Evolutionary conservation across 1,284 basidiomycete genomes (phyloP).

Genomic region (Papiliotrema terrestris): DNA sequence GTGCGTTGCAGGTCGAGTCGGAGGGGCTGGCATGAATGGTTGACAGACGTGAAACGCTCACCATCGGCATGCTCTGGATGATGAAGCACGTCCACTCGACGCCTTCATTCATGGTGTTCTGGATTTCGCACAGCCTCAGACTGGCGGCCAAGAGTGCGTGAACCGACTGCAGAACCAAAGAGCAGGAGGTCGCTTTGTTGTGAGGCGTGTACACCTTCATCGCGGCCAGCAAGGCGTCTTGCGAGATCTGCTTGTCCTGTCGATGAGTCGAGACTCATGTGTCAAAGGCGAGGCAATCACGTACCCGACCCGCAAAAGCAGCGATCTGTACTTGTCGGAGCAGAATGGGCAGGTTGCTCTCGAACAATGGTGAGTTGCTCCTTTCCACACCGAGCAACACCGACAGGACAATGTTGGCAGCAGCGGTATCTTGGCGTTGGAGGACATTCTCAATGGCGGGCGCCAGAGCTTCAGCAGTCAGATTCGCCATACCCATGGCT

Average conservation of each 20-base stretch:
- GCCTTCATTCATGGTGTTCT: slow-evolving; percentile 13
- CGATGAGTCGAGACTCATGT: not conserved
- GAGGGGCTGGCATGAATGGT: slow-evolving; percentile 7
- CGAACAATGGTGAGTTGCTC: slow-evolving; percentile 21
- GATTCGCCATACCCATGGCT: slow-evolving; percentile 30
- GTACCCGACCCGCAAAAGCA: slow-evolving; percentile 20
- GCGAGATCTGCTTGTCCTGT: slow-evolving; percentile 21
- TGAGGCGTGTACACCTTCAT: slow-evolving; percentile 27
- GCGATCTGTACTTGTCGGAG: slow-evolving; percentile 28
- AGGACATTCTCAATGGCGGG: slow-evolving; percentile 30
- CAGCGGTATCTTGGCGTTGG: not conserved
- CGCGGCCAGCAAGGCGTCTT: slow-evolving; percentile 24
- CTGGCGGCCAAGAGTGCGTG: slow-evolving; percentile 27
- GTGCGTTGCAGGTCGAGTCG: slow-evolving; percentile 22
- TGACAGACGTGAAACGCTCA: slow-evolving; percentile 6
- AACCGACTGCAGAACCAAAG: slow-evolving; percentile 25
- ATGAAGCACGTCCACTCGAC: slow-evolving; percentile 34
- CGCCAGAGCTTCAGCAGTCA: slow-evolving; percentile 24
- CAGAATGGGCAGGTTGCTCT: slow-evolving; percentile 22
- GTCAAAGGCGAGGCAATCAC: not conserved
- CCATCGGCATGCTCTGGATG: slow-evolving; percentile 33
- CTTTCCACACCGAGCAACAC: slow-evolving; percentile 32
- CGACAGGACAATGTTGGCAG: slow-evolving; percentile 20
- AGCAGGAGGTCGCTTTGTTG: slow-evolving; percentile 19
- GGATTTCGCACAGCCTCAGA: slow-evolving; percentile 17